Evolutionary conservation across 257 asterid species (phyloP).

Genomic region (Lycium ferocissimum): DNA sequence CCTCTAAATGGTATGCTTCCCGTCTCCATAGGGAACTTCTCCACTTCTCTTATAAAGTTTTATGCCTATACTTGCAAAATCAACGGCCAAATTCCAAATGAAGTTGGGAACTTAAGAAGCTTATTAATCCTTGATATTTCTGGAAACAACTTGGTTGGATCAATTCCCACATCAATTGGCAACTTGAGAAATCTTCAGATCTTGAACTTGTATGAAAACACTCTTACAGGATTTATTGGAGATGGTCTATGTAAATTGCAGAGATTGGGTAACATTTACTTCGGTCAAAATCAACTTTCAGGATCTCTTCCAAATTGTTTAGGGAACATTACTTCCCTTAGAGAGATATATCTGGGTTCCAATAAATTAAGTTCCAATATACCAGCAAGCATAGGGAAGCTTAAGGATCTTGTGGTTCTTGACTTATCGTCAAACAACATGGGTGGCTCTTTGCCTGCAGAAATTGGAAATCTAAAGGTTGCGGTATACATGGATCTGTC

Average conservation of each 20-base stretch:
- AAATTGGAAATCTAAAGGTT: slow-evolving; percentile 19
- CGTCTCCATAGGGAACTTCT: background rate
- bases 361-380: background rate
- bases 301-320: background rate
- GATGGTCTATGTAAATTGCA: background rate
- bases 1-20: background rate
- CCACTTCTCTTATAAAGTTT: background rate
- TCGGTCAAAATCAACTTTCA: background rate
- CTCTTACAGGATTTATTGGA: background rate
- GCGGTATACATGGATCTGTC: fast-evolving
- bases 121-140: background rate
- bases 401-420: background rate
- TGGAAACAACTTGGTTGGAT: background rate
- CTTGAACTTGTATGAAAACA: background rate
- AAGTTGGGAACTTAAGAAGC: slow-evolving; percentile 15
- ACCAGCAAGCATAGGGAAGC: background rate
- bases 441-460: background rate
- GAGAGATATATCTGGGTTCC: background rate
- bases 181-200: background rate
- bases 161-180: background rate
- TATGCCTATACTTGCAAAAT: fast-evolving
- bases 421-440: background rate
- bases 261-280: fast-evolving
- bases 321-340: background rate
- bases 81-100: background rate